These are phyloP conservation scores for Suhomyces yuchorum DNA, from an alignment of 1,139 yeast genomes.

Conservation along the genomic window DNA sequence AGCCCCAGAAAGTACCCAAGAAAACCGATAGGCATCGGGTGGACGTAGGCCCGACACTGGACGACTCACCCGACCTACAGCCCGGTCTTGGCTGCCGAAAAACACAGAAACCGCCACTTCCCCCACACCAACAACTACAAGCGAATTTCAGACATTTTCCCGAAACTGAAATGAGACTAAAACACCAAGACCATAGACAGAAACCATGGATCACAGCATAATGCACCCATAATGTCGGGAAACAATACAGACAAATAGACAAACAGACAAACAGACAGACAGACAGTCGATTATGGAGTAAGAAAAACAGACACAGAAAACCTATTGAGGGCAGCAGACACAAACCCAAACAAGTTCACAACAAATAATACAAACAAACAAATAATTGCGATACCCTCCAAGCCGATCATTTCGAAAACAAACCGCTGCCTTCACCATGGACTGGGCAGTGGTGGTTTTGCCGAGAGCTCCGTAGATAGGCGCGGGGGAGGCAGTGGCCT, in stretches of 20 bases:
- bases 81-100: neutral
- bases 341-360: no score
- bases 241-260: no score
- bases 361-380: neutral
- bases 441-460: neutral
- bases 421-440: neutral
- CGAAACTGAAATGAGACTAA: neutral
- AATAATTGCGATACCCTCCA: neutral
- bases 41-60: neutral
- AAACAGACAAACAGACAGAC: neutral
- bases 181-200: no score
- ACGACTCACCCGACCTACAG: neutral
- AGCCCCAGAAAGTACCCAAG: neutral
- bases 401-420: neutral
- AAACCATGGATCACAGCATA: no score
- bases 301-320: no score
- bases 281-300: no score
- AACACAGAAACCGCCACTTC: neutral
- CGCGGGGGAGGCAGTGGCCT: neutral
- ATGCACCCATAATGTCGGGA: no score
- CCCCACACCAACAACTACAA: neutral
- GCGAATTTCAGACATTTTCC: neutral
- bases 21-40: neutral
- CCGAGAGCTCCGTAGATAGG: neutral
- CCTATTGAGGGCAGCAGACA: no score